Percentiles rank a stretch among this genome's conserved stretches.
Evolutionary conservation across 2,329 filamentous ascomycete species (phyloP).

Genomic region (Fusarium aywerte): DNA sequence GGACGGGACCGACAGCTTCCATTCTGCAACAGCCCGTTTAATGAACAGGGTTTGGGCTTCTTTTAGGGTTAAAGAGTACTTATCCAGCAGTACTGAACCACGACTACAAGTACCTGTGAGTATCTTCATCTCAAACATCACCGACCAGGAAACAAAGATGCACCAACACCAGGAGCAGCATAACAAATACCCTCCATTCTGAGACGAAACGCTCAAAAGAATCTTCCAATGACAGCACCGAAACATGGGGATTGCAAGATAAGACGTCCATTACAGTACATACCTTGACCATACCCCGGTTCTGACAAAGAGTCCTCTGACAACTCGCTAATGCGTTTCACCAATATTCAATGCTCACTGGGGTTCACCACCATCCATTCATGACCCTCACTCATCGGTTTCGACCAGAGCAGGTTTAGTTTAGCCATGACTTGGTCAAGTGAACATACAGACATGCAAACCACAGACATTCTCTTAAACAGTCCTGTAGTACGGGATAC

Average conservation of each 20-base stretch:
- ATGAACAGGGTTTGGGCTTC: not conserved
- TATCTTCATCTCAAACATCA: not conserved
- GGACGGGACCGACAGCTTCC: constrained; percentile 31
- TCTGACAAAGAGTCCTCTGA: constrained; percentile 22
- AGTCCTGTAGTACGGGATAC: not conserved
- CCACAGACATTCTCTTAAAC: not conserved
- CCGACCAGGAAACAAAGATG: constrained; percentile 25
- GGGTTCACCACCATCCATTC: not conserved
- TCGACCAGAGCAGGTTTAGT: not conserved
- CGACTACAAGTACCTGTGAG: not conserved
- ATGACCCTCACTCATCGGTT: not conserved
- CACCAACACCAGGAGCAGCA: constrained; percentile 7
- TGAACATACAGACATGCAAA: not conserved
- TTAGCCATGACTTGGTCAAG: constrained; percentile 8
- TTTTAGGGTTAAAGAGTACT: not conserved
- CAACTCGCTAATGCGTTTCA: constrained; percentile 18
- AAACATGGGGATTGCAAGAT: constrained; percentile 17
- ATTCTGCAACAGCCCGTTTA: not conserved
- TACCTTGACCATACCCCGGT: constrained; percentile 6
- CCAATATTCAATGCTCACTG: constrained; percentile 2
- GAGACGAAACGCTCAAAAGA: constrained; percentile 24
- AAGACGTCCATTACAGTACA: too few relatives aligned
- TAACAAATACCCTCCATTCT: constrained; percentile 2
- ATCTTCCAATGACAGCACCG: constrained; percentile 19
- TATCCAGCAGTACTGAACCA: not conserved